Conservation (phyloP, 495 filamentous ascomycete genomes). For the Alectoria sarmentosa region DNA sequence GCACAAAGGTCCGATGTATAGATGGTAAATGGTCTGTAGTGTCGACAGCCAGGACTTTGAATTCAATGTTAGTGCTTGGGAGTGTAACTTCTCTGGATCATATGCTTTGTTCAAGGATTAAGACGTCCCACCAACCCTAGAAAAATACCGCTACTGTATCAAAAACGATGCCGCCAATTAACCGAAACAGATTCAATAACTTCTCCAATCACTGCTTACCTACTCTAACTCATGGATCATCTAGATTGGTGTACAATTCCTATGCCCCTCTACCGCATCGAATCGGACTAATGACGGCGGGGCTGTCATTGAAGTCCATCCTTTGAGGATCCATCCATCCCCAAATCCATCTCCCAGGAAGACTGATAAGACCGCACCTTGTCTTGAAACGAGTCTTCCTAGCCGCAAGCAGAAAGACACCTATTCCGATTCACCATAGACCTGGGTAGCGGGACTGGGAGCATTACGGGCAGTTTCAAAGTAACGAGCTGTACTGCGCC, state of each 20-base stretch:
- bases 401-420: slow-evolving; percentile 1
- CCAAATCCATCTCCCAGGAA: background rate
- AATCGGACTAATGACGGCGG: slow-evolving; percentile 12
- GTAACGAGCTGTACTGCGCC: background rate
- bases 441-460: background rate
- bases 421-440: background rate
- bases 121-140: slow-evolving; percentile 9
- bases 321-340: background rate
- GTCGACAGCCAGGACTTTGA: background rate
- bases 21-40: background rate
- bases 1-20: background rate
- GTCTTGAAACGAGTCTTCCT: background rate
- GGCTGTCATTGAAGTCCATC: slow-evolving; percentile 15
- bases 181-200: background rate
- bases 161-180: slow-evolving; percentile 7
- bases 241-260: slow-evolving; percentile 3
- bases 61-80: background rate
- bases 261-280: background rate
- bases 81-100: background rate
- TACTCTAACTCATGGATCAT: slow-evolving; percentile 1
- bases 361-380: slow-evolving; percentile 1
- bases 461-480: background rate
- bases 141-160: slow-evolving; percentile 11
- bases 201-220: slow-evolving; percentile 1
- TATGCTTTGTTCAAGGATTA: slow-evolving; percentile 10